Conservation (phyloP, 192 early-diverging fungal species). For the Coemansia sp. region DNA sequence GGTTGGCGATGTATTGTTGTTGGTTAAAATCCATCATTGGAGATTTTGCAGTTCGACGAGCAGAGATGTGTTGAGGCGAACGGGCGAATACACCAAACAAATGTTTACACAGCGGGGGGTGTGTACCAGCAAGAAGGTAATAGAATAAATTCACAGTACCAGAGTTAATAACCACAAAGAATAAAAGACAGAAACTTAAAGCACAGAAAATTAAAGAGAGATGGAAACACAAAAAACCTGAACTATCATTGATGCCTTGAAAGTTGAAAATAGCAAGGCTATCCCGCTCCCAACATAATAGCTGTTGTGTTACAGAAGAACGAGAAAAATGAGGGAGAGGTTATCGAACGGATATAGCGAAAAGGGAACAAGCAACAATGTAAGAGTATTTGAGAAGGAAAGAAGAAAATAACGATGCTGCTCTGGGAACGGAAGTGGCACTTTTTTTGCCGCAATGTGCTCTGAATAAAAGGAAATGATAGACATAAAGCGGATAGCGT, state of each 20-base stretch:
- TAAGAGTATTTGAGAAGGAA: neutral
- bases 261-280: neutral
- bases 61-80: neutral
- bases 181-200: neutral
- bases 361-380: neutral
- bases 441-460: neutral
- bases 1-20: neutral
- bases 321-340: neutral
- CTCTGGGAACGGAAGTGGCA: neutral
- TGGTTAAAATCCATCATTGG: constrained; percentile 12
- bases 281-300: neutral
- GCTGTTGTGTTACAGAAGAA: neutral
- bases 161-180: neutral
- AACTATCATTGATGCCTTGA: neutral
- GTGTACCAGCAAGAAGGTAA: neutral
- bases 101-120: neutral
- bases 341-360: neutral
- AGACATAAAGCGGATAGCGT: constrained; percentile 1
- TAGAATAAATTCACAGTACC: neutral
- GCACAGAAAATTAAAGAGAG: neutral
- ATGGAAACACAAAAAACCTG: neutral
- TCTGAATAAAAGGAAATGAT: neutral
- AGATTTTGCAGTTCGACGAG: neutral
- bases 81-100: constrained; percentile 4
- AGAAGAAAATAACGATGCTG: neutral